Conservation (phyloP, 495 filamentous ascomycete species). For the Aspergillus heteromorphus region DNA sequence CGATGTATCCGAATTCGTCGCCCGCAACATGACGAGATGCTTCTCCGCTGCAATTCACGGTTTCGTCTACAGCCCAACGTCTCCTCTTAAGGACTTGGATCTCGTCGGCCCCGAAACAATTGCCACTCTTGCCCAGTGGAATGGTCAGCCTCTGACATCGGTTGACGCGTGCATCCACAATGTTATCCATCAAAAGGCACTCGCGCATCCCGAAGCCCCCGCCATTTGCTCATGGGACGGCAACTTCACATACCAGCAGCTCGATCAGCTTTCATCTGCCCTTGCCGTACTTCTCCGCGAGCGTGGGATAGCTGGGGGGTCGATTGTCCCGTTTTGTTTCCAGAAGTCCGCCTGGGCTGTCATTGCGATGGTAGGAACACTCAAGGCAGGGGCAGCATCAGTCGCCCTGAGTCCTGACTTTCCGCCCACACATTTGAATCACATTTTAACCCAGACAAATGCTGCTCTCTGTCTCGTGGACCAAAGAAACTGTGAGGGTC, state of each 20-base stretch:
- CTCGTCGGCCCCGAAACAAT: not conserved
- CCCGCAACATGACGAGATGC: not conserved
- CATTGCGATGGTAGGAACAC: not conserved
- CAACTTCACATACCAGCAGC: not conserved
- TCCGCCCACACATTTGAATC: not conserved
- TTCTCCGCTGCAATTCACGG: not conserved
- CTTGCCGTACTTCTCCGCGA: not conserved
- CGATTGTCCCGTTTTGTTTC: slow-evolving; percentile 32
- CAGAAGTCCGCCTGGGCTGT: slow-evolving; percentile 28
- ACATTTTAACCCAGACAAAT: not conserved
- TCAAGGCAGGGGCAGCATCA: slow-evolving; percentile 2
- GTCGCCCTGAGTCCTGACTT: slow-evolving; percentile 38
- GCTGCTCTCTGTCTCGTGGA: not conserved
- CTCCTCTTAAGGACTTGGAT: not conserved
- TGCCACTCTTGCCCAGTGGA: not conserved
- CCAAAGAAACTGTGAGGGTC: not conserved
- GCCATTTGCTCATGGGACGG: not conserved
- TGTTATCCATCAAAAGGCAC: not conserved
- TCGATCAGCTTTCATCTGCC: not conserved
- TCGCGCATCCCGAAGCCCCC: not conserved
- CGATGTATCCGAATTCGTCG: not conserved
- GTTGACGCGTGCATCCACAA: not conserved
- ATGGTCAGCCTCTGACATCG: not conserved
- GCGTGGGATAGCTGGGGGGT: not conserved
- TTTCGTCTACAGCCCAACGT: not conserved